A percentile compares a stretch with the other conserved stretches of the same genome.
These are phyloP conservation scores for Boletus smithii DNA, from an alignment of 1,284 basidiomycete species.

Conservation along the genomic window DNA sequence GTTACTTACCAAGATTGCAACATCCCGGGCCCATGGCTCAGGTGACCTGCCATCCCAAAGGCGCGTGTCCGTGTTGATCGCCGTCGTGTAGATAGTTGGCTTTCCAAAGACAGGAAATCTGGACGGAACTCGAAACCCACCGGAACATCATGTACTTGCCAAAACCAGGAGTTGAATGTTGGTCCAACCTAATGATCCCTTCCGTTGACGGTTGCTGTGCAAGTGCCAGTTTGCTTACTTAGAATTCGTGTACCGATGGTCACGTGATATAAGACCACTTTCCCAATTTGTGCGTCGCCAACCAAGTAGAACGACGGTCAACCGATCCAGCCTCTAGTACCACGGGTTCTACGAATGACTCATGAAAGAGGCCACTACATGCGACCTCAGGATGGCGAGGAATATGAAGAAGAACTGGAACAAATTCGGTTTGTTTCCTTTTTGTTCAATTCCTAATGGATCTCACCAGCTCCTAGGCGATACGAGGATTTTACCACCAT, in stretches of 20 bases:
- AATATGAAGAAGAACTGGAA: constrained; percentile 35
- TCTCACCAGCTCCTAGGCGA: constrained; percentile 45
- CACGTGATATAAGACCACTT: constrained; percentile 14
- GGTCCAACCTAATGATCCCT: neutral
- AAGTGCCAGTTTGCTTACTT: too few species aligned
- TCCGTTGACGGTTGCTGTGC: too few species aligned
- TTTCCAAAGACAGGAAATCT: constrained; percentile 12
- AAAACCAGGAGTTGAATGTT: neutral
- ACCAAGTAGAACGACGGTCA: too few species aligned
- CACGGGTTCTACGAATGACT: constrained; percentile 17
- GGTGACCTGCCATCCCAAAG: constrained; percentile 15
- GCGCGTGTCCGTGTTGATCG: constrained; percentile 29
- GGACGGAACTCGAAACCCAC: constrained; percentile 5
- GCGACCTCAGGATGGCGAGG: constrained; percentile 22
- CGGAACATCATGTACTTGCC: neutral
- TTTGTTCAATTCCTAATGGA: neutral
- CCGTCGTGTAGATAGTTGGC: constrained; percentile 10
- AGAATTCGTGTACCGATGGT: too few species aligned
- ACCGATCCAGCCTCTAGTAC: too few species aligned
- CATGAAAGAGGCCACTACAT: constrained; percentile 24
- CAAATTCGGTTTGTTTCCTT: constrained; percentile 27
- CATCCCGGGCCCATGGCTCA: constrained; percentile 1
- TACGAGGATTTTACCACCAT: constrained; percentile 86
- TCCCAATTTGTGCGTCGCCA: constrained; percentile 4
- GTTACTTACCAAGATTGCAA: constrained; percentile 1